Base-by-base conservation (phyloP, 2,329 filamentous ascomycete genomes). In the Xylariaceae sp. region DNA sequence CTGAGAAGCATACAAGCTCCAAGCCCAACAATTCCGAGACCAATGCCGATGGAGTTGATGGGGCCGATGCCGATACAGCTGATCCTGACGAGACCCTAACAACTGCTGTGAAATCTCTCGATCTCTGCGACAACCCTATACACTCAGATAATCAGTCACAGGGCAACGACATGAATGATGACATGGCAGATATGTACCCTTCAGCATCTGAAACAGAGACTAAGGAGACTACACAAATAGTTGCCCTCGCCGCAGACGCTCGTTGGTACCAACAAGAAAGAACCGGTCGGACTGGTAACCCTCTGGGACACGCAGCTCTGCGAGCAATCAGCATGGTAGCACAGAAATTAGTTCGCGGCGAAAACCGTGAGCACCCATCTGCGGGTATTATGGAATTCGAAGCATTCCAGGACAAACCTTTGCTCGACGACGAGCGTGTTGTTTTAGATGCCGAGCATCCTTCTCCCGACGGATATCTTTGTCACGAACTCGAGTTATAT, bases 401-500 rank as follows among this genome's bases (percentile, higher is more conserved):
- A 57, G 80, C 81, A 37, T 86, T 88, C 60, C 78, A 81, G 58
- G 84, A 87, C 60, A 68, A 72, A 22, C 85, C 88, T 8, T 69
- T 92, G 25, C 79, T 85, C n/a, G 70, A 75, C 2, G 70, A 87
- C 45, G 86, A 93, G 63, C 67, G 72, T 51, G 63, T 69, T 44
- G 78, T 84, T 50, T 87, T 82, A 59, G 71, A 74, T 39, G 70
- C 79, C 57, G 82, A 83, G 57, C 85, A 84, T 59, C 79, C 77
- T 33, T 79, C 75, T 53, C 77, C 80, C 23, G 87, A 89, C 55
- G 92, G 92, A 42, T 98, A 98, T 64, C 81, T 98, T 17, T 97
- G 92, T 68, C 89, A 95, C 55, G 88, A 89, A 44, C 77, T 98
- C 22, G 92, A 97, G 66, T 79, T 98, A 45, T 97, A 96, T 69